These are phyloP conservation scores for Cytidiella melzeri DNA, from an alignment of 768 basidiomycete genomes.

Conservation along the genomic window DNA sequence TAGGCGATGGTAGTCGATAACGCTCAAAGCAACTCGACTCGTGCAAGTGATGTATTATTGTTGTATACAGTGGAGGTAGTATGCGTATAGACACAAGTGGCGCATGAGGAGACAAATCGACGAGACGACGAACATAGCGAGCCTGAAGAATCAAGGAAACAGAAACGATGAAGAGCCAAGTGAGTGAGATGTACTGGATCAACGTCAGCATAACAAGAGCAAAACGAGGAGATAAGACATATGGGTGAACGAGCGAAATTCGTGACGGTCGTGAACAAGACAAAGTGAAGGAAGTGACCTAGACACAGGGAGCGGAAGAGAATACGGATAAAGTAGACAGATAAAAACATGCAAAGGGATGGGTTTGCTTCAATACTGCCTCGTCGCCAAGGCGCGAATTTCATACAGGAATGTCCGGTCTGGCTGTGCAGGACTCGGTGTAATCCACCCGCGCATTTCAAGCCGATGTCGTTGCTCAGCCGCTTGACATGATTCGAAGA, in stretches of 20 bases:
- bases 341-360: constrained; percentile 8
- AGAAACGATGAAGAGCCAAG: not conserved
- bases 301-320: constrained; percentile 12
- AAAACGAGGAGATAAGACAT: constrained; percentile 9
- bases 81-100: not conserved
- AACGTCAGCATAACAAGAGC: constrained; percentile 8
- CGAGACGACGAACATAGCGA: not conserved
- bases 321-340: constrained; percentile 8
- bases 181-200: constrained; percentile 4
- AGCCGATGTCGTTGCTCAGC: constrained; percentile 79
- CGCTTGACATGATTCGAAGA: constrained; percentile 61
- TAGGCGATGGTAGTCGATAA: no score
- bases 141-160: not conserved
- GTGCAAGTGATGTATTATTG: not conserved
- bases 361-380: constrained; percentile 53
- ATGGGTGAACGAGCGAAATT: constrained; percentile 1
- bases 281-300: constrained; percentile 6
- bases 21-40: no score
- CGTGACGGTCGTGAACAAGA: constrained; percentile 11
- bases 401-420: constrained; percentile 70
- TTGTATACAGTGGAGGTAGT: not conserved
- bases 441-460: constrained; percentile 81
- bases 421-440: constrained; percentile 14
- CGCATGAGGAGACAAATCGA: not conserved
- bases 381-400: constrained; percentile 81